Conservation (phyloP, 495 filamentous ascomycete species). For the Talaromyces stipitatus region DNA sequence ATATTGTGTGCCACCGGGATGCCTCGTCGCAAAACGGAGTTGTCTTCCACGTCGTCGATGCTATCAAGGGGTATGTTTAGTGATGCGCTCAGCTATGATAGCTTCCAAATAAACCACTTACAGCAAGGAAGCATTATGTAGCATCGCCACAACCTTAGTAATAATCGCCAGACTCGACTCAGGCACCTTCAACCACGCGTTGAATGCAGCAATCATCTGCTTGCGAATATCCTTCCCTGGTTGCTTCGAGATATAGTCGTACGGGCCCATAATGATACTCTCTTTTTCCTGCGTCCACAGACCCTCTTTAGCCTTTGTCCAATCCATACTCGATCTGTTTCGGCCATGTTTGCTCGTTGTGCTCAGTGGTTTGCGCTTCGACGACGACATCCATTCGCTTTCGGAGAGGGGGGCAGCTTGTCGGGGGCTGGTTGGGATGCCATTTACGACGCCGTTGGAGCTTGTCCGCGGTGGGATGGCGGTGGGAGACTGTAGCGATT, state of each 20-base stretch:
- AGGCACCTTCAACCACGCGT: slow-evolving; percentile 83
- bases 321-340: slow-evolving; percentile 40
- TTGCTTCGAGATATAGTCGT: slow-evolving; percentile 74
- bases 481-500: slow-evolving; percentile 50
- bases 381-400: slow-evolving; percentile 45
- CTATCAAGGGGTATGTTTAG: slow-evolving; percentile 18
- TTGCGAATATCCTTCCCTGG: slow-evolving; percentile 90
- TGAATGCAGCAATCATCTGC: slow-evolving; percentile 83
- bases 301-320: slow-evolving; percentile 42
- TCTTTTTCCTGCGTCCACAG: slow-evolving; percentile 68
- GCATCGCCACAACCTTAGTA: slow-evolving; percentile 81
- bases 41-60: slow-evolving; percentile 89
- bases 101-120: slow-evolving; percentile 21
- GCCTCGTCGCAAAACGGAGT: slow-evolving; percentile 74
- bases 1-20: slow-evolving; percentile 90
- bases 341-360: slow-evolving; percentile 20
- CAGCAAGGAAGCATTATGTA: slow-evolving; percentile 88
- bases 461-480: slow-evolving; percentile 68
- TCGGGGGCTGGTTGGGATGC: slow-evolving; percentile 18
- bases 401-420: slow-evolving; percentile 47
- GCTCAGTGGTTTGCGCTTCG: slow-evolving; percentile 16
- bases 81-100: neutral
- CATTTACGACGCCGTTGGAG: slow-evolving; percentile 45
- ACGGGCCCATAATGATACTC: slow-evolving; percentile 74
- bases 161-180: slow-evolving; percentile 69